Percentiles rank a stretch among this genome's conserved stretches.
Conservation (phyloP, 495 filamentous ascomycete genomes). For the Staphylotrichum longicolle region DNA sequence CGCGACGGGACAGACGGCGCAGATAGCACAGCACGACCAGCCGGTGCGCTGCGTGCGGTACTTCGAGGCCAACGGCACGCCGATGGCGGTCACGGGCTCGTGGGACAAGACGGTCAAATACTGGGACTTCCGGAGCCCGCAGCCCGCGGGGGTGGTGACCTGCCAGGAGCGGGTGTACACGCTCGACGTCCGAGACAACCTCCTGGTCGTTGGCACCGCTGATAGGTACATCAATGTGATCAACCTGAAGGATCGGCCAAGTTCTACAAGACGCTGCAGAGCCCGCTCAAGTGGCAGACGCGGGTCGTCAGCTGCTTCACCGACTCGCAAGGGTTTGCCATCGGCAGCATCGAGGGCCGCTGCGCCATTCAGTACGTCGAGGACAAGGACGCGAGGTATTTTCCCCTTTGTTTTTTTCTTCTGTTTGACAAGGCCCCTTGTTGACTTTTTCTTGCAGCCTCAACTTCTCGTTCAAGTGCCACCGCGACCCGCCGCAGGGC, state of each 20-base stretch:
- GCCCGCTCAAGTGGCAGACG: constrained; percentile 92
- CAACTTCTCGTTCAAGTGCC: constrained; percentile 97
- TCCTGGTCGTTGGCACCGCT: constrained; percentile 87
- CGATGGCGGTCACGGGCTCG: constrained; percentile 79
- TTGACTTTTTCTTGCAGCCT: constrained; percentile 40
- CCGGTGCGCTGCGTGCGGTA: constrained; percentile 78
- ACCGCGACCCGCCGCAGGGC: constrained; percentile 66
- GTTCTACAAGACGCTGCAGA: constrained; percentile 85
- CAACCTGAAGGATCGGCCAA: constrained; percentile 74
- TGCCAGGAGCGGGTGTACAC: constrained; percentile 85
- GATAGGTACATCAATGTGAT: constrained; percentile 90
- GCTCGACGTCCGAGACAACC: constrained; percentile 77
- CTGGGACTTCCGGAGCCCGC: constrained; percentile 76
- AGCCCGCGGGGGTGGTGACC: constrained; percentile 58
- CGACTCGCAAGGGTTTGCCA: constrained; percentile 81
- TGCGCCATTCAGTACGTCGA: constrained; percentile 92
- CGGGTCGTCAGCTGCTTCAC: constrained; percentile 87
- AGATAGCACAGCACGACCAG: constrained; percentile 75
- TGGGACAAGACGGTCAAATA: constrained; percentile 97
- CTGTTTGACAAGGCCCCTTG: constrained; percentile 9
- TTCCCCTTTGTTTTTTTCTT: not conserved
- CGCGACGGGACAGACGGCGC: constrained; percentile 48
- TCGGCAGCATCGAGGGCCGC: constrained; percentile 86
- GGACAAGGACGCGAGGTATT: constrained; percentile 72
- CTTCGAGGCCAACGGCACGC: constrained; percentile 58